A percentile compares a stretch with the other conserved stretches of the same genome.
These are phyloP conservation scores for Tylopilus sp. DNA, from an alignment of 768 basidiomycete species.

Conservation along the genomic window DNA sequence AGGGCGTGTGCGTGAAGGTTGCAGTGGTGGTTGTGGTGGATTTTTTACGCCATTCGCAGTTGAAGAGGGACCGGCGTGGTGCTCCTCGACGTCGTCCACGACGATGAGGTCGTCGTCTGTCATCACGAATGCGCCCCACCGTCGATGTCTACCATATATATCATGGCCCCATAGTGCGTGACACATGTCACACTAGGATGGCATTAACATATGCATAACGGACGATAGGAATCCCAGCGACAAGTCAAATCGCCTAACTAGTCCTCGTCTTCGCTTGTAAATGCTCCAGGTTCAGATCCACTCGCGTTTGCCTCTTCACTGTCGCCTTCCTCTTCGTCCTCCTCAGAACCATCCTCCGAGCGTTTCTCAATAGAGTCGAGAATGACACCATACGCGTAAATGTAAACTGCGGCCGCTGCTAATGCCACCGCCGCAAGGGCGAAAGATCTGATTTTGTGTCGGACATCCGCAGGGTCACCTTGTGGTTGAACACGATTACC, in stretches of 20 bases:
- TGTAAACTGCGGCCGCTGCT: constrained; percentile 40
- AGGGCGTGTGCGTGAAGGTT: constrained; percentile 29
- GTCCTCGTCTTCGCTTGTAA: constrained; percentile 18
- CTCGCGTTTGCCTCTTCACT: constrained; percentile 9
- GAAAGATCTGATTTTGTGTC: constrained; percentile 50
- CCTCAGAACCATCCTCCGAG: not conserved
- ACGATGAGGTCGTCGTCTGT: constrained; percentile 65
- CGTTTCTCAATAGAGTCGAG: not conserved
- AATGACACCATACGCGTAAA: constrained; percentile 16
- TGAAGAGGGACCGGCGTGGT: constrained; percentile 37
- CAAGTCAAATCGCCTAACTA: not conserved
- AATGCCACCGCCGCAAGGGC: constrained; percentile 48
- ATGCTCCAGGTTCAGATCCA: not conserved
- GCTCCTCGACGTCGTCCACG: constrained; percentile 53
- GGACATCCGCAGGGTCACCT: constrained; percentile 40
- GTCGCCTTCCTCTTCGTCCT: constrained; percentile 1
- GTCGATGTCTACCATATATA: constrained; percentile 1
- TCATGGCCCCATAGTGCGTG: not conserved
- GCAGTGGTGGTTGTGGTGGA: constrained; percentile 10
- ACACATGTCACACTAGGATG: constrained; percentile 18
- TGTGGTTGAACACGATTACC: constrained; percentile 8
- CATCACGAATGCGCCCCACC: too few relatives aligned
- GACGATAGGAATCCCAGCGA: too few relatives aligned
- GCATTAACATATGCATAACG: too few relatives aligned
- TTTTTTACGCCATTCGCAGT: constrained; percentile 24